Evolutionary conservation across 768 basidiomycete species (phyloP).

Genomic region (Leccinum imitatum): DNA sequence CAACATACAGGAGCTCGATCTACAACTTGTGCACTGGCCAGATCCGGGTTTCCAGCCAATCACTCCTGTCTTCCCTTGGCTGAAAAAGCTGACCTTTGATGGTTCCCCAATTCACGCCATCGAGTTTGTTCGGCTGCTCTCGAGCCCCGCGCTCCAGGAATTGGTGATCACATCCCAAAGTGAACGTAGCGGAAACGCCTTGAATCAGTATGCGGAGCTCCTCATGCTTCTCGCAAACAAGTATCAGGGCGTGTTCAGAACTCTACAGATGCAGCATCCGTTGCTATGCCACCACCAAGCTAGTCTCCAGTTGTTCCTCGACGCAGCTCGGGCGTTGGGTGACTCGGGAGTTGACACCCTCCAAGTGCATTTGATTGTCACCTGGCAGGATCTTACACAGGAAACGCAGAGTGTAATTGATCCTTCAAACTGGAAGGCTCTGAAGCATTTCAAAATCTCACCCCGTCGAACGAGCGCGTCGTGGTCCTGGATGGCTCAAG

Average conservation of each 20-base stretch:
- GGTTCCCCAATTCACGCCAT: conserved; percentile 21
- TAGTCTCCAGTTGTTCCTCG: conserved; percentile 17
- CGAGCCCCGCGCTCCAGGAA: conserved; percentile 20
- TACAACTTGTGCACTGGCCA: conserved; percentile 26
- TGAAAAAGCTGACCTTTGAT: conserved; percentile 23
- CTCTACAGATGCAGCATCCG: conserved; percentile 19
- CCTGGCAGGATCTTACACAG: conserved; percentile 15
- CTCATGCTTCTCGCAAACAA: conserved; percentile 24
- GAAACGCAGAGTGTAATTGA: conserved; percentile 25
- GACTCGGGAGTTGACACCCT: conserved; percentile 15
- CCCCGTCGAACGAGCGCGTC: conserved; percentile 7
- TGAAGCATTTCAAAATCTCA: conserved; percentile 17
- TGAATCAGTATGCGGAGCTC: conserved; percentile 18
- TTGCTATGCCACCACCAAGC: conserved; percentile 17
- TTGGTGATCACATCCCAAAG: conserved; percentile 18
- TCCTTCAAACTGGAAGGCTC: conserved; percentile 18
- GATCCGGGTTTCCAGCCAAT: conserved; percentile 17
- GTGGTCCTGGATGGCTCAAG: conserved; percentile 17
- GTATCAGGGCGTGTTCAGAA: conserved; percentile 21
- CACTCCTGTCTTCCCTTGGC: conserved; percentile 23
- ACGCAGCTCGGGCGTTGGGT: conserved; percentile 15
- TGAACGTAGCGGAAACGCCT: conserved; percentile 10
- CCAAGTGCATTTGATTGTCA: conserved; percentile 17
- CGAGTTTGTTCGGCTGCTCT: conserved; percentile 22
- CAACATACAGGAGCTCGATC: conserved; percentile 20